Evolutionary conservation across 495 filamentous ascomycete genomes (phyloP).

Genomic region (Poronia punctata): DNA sequence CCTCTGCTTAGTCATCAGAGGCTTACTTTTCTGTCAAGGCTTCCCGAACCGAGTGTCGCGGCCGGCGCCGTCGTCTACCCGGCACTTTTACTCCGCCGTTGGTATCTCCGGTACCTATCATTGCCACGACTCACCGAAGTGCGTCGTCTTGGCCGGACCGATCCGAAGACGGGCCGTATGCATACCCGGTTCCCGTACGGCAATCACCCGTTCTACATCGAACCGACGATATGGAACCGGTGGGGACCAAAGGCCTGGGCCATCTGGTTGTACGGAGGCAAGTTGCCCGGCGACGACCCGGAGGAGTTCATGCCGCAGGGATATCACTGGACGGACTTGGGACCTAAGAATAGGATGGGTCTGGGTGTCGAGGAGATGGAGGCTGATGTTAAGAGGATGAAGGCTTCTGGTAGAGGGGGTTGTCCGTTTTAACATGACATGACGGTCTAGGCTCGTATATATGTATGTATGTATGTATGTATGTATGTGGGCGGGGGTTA

Average conservation of each 20-base stretch:
- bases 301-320: constrained; percentile 52
- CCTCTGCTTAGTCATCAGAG: background rate
- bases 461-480: too few relatives aligned
- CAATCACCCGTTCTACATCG: constrained; percentile 56
- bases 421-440: constrained; percentile 23
- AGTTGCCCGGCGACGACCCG: constrained; percentile 54
- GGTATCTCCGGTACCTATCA: constrained; percentile 48
- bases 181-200: constrained; percentile 33
- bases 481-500: too few relatives aligned
- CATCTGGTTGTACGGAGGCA: constrained; percentile 46
- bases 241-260: constrained; percentile 52
- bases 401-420: constrained; percentile 6
- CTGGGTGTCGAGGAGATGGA: constrained; percentile 47
- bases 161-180: constrained; percentile 39
- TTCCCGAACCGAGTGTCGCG: constrained; percentile 21
- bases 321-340: constrained; percentile 51
- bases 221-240: constrained; percentile 53
- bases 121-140: constrained; percentile 48
- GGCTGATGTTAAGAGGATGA: constrained; percentile 14
- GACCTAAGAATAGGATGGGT: constrained; percentile 50
- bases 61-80: constrained; percentile 16
- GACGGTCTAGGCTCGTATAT: too few relatives aligned
- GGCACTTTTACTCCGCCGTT: constrained; percentile 41
- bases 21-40: constrained; percentile 10
- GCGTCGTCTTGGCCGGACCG: constrained; percentile 33